Base-by-base conservation (phyloP, 108 stramenopile genomes). In the Nitzschia palea region DNA sequence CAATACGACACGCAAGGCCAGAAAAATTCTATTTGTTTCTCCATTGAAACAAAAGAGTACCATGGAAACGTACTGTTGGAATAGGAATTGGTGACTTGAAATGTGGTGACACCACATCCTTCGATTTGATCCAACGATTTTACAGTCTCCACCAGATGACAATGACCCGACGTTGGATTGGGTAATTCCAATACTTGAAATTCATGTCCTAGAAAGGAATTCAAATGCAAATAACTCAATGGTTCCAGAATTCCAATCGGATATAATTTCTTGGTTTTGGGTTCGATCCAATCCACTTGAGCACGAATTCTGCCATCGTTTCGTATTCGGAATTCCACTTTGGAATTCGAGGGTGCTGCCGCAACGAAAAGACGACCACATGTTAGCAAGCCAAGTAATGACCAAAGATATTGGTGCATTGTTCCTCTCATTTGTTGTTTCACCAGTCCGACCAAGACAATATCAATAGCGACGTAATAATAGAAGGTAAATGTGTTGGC, bases 171-270 rank as follows among this genome's bases (percentile, higher is more conserved):
- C 70, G 17, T 32, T 62, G 64, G 84, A 88, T 15, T 67, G 4
- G 85, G 81, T 53, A 84, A 40, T 65, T 93, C 86, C 34, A 79
- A 48, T 0, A 87, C 58, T 71, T 86, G 55, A 70, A 93, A 93
- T 8, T 74, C 42, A 61, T 93, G 91, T n/a, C 77, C 80, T 27
- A 74, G 77, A 71, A 62, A 93, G 15, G 83, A 74, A 50, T 89
- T 71, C 37, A 89, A 14, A 14, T 18, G 12, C 9, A 37, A 37
- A 1, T 8, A 12, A 3, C 25, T 40, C 40, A 40, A 25, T 5
- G 35, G 59, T 40, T 60, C 59, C 17, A 60, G 37, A 12, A 60
- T 26, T 20, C 37, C 22, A 6, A 60, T 42, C n/a, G 36, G 36
- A 20, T 43, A 40, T 2, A 60, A n/a, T 14, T 8, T 14, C 8